A percentile compares a stretch with the other conserved stretches of the same genome.
phyloP scores from a whole-genome alignment of 177 flowering plant species.

The Telopea speciosissima region DNA sequence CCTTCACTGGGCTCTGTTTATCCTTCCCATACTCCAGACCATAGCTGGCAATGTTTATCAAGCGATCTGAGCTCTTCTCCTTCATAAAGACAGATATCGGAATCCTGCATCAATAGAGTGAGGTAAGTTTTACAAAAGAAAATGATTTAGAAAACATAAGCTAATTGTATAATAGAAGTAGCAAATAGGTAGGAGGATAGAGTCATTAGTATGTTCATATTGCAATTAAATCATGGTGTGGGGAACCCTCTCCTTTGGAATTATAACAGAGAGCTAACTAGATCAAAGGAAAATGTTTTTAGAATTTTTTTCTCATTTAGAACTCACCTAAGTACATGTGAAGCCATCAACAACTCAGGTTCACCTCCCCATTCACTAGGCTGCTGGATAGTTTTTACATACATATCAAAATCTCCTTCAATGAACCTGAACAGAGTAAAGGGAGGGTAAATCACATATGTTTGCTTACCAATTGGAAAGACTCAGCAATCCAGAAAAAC shows the following conservation, averaged over 20 bases:
- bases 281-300: neutral
- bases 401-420: conserved; percentile 72
- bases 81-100: conserved; percentile 64
- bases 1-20: conserved; percentile 45
- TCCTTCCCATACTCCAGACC: conserved; percentile 58
- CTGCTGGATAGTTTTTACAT: conserved; percentile 56
- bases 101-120: conserved; percentile 40
- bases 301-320: neutral
- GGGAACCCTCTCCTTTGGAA: neutral
- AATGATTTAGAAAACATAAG: neutral
- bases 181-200: neutral
- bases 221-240: too few relatives aligned
- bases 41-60: conserved; percentile 58
- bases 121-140: neutral
- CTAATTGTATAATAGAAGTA: neutral
- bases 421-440: conserved; percentile 41
- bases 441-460: neutral
- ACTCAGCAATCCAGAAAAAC: neutral
- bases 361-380: conserved; percentile 88
- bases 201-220: too few relatives aligned
- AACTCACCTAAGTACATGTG: conserved; percentile 73
- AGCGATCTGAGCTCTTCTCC: conserved; percentile 38
- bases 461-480: neutral
- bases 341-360: conserved; percentile 81
- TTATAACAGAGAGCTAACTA: too few relatives aligned